Evolutionary conservation across 371 early-diverging fungal genomes (phyloP), one percentile per base, ranked within the genome.

Genomic region (Dichotomocladium elegans): DNA sequence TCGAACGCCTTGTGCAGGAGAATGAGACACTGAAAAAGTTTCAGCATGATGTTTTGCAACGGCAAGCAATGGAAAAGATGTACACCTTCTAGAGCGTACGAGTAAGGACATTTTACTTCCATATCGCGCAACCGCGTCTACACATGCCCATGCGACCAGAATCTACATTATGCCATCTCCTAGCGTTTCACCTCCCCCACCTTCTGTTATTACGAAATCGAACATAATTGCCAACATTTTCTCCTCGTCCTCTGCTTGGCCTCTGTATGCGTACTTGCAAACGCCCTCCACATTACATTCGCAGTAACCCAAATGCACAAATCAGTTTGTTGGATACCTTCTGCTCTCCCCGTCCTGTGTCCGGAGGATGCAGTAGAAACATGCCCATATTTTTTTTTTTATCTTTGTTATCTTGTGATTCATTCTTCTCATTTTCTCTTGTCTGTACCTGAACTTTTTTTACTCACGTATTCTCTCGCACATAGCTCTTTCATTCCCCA

Each of bases 31-130:
- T 70, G 55, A 75, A 72, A 64, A 73, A 70, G 70, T 74, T 74
- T 26, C 74, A 74, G 42, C 74, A 74, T 53, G 60, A 66, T 11
- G 65, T 74, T 15, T 54, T 74, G 37, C 74, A 74, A 45, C 55
- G 74, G 43, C 74, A 74, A 59, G 74, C 74, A 30, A 70, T 70
- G 66, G 74, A 74, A 55, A 73, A 73, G 56, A 70, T 68, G 64
- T 74, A 74, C 53, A 70, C 63, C 50, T 70, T 66, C 41, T 61
- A 28, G n/a, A n/a, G n/a, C n/a, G n/a, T n/a, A n/a, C n/a, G n/a
- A n/a, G n/a, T n/a, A n/a, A n/a, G n/a, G n/a, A n/a, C n/a, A n/a
- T n/a, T n/a, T n/a, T n/a, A n/a, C n/a, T n/a, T n/a, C n/a, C n/a
- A n/a, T n/a, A n/a, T n/a, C n/a, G n/a, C n/a, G n/a, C n/a, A n/a